A percentile compares a stretch with the other conserved stretches of the same genome.
phyloP scores from a whole-genome alignment of 176 grass and related monocot genomes.

The Paspalum notatum region DNA sequence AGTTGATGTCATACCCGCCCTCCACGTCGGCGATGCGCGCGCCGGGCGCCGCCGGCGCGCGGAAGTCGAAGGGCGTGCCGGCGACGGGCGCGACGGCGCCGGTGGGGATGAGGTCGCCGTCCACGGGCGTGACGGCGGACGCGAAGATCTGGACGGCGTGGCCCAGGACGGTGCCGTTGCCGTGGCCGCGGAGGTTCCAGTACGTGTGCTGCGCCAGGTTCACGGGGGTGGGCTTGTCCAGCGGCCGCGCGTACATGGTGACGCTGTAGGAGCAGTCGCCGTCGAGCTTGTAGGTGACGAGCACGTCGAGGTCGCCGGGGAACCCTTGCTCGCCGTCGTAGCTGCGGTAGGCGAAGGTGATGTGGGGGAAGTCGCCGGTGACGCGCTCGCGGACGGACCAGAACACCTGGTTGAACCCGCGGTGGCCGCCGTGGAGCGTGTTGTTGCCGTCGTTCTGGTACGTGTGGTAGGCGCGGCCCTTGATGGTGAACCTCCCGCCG shows the following conservation, averaged over 20 bases:
- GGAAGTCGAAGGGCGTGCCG: slow-evolving; percentile 80
- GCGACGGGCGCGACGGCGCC: slow-evolving; percentile 52
- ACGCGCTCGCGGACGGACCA: slow-evolving; percentile 71
- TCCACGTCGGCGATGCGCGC: slow-evolving; percentile 44
- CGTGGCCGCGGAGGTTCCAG: slow-evolving; percentile 88
- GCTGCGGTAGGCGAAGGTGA: slow-evolving; percentile 88
- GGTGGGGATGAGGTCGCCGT: slow-evolving; percentile 70
- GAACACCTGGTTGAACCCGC: slow-evolving; percentile 84
- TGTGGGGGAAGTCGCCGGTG: slow-evolving; percentile 69
- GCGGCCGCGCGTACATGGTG: slow-evolving; percentile 65
- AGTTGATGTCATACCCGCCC: slow-evolving; percentile 86
- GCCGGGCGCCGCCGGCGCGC: slow-evolving; percentile 18
- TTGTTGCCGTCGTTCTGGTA: slow-evolving; percentile 73
- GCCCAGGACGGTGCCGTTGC: slow-evolving; percentile 50
- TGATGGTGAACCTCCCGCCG: slow-evolving; percentile 62
- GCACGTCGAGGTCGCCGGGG: slow-evolving; percentile 72
- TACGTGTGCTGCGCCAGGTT: slow-evolving; percentile 91
- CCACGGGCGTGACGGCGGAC: slow-evolving; percentile 56
- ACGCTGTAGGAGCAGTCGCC: slow-evolving; percentile 65
- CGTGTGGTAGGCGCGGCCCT: slow-evolving; percentile 49
- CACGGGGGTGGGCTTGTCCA: slow-evolving; percentile 65
- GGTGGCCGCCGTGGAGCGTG: slow-evolving; percentile 86
- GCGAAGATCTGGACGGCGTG: slow-evolving; percentile 70
- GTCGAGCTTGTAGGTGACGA: slow-evolving; percentile 89
- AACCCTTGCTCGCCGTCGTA: slow-evolving; percentile 94